These are phyloP conservation scores for Moesziomyces sp. DNA, from an alignment of 1,284 basidiomycete genomes.

Conservation along the genomic window DNA sequence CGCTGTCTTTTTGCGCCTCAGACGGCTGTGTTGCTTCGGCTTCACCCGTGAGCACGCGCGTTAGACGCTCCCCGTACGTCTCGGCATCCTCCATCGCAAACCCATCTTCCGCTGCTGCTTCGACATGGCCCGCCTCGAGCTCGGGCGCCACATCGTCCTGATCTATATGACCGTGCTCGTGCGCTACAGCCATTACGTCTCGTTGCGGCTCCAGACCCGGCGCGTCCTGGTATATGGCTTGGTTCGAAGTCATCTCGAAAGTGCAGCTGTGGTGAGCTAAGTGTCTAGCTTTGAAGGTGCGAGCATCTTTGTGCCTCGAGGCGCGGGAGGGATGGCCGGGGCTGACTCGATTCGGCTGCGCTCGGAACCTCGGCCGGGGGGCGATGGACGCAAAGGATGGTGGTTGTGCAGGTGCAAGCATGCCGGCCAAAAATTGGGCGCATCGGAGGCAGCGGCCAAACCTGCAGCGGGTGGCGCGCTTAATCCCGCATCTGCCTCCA, in stretches of 20 bases:
- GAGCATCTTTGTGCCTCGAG: too few relatives aligned
- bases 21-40: not conserved
- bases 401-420: not conserved
- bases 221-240: conserved; percentile 31
- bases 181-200: conserved; percentile 14
- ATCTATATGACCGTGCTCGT: not conserved
- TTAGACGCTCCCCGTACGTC: conserved; percentile 32
- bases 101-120: conserved; percentile 8
- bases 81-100: conserved; percentile 18
- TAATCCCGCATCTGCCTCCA: not conserved
- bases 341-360: not conserved
- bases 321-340: too few relatives aligned
- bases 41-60: conserved; percentile 36
- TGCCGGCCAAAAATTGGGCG: too few relatives aligned
- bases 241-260: not conserved
- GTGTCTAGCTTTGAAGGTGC: not conserved
- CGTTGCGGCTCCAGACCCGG: conserved; percentile 34
- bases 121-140: conserved; percentile 1
- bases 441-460: not conserved
- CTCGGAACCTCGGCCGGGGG: not conserved
- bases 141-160: not conserved
- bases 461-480: not conserved
- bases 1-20: not conserved
- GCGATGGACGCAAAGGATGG: not conserved
- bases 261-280: too few relatives aligned